Base-by-base conservation (phyloP, 176 grass and related monocot species). In the Leersia perrieri region DNA sequence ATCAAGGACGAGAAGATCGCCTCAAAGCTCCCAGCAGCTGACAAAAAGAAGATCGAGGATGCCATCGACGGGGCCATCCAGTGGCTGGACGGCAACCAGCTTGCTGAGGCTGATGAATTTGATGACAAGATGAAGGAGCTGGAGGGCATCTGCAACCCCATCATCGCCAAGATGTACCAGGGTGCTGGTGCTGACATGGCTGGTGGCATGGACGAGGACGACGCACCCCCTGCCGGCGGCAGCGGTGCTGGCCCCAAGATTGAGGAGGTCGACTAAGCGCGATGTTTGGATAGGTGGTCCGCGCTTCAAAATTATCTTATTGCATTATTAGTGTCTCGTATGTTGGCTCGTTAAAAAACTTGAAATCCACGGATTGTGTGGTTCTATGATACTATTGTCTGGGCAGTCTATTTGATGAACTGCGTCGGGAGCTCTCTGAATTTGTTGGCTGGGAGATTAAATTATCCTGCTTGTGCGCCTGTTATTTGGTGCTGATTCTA, bases 31-130 rank as follows among this genome's bases (percentile, higher is more conserved):
- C 35, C 33, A 8, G 79, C 69, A 2, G 75, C 33, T 0, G 92
- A 91, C 77, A 94, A 95, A 73, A 95, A 92, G 92, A 95, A 92
- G 78, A 90, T 95, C 0, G 84, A 95, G 82, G 92, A 95, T 3
- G 89, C 92, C 0, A 85, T 92, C 0, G 87, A 95, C n/a, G 40
- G 66, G 57, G 84, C 89, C 27, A 92, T 95, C 77, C 76, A 87
- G 34, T 91, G 92, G 92, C 76, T 94, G 0, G 92, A 94, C 11
- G 76, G 35, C 69, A 94, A 94, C 83, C 92, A 94, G 51, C 62
- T 91, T 25, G 91, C 88, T 0, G 91, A 94, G 82, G 78, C 73
- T 8, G 88, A 94, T 7, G 91, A 94, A 74, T 90, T 93, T 2
- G 91, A 93, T 0, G 91, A 93, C 78, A 92, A 89, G 82, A 92